phyloP scores from a whole-genome alignment of 305 asterid genomes.

The Fraxinus dipetala region DNA sequence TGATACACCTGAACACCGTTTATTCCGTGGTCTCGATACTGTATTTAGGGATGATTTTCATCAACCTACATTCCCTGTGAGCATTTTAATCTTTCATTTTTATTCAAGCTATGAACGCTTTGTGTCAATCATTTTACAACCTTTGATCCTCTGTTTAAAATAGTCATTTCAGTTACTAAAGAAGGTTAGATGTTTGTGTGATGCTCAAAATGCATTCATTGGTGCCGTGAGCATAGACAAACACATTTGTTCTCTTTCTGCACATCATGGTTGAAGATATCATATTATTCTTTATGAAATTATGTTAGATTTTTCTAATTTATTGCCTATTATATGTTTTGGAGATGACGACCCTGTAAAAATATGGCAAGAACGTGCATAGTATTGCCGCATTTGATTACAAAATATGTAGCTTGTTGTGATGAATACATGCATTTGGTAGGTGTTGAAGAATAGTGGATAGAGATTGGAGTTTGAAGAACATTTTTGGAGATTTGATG shows the following conservation, averaged over 20 bases:
- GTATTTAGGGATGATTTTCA: constrained; percentile 68
- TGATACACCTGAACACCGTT: constrained; percentile 86
- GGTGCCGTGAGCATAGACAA: not conserved
- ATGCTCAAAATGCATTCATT: not conserved
- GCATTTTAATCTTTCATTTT: constrained; percentile 26
- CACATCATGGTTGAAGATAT: not conserved
- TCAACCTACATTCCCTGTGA: constrained; percentile 86
- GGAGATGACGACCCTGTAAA: not conserved
- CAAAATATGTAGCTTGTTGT: not conserved
- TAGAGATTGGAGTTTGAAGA: not conserved
- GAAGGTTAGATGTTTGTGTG: not conserved
- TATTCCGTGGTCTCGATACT: constrained; percentile 66
- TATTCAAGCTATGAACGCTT: not conserved
- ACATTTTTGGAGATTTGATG: not conserved
- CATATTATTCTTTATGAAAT: not conserved
- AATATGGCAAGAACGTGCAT: not conserved
- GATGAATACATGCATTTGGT: not conserved
- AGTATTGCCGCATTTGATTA: not conserved
- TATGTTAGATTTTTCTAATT: not conserved
- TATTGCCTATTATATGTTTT: not conserved
- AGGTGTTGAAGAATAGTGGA: not conserved
- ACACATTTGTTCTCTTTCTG: not conserved
- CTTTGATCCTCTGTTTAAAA: not conserved
- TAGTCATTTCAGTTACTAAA: not conserved
- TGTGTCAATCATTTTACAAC: not conserved